phyloP scores from a whole-genome alignment of 129 eudicot genomes.

The Lonicera japonica region DNA sequence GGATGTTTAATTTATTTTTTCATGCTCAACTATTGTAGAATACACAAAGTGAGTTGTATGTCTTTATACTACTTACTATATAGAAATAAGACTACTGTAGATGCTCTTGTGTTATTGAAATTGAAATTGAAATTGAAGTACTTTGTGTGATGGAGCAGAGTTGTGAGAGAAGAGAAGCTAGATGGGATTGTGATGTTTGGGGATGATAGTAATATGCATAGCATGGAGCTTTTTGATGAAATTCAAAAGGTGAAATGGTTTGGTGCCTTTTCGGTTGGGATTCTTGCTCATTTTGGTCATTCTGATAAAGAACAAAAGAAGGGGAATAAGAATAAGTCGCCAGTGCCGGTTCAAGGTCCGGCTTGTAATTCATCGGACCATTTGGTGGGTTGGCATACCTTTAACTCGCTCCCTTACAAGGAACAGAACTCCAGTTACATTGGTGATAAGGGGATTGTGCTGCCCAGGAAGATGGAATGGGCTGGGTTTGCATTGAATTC shows the following conservation, averaged over 20 bases:
- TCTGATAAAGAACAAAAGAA: constrained; percentile 39
- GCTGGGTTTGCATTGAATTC: constrained; percentile 90
- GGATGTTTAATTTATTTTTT: too few species aligned
- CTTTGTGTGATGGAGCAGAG: constrained; percentile 31
- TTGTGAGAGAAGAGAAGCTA: constrained; percentile 60
- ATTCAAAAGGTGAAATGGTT: constrained; percentile 85
- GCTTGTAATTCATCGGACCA: constrained; percentile 80
- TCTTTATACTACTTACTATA: too few species aligned
- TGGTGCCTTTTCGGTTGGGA: constrained; percentile 84
- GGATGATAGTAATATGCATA: constrained; percentile 95
- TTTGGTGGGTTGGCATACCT: constrained; percentile 83
- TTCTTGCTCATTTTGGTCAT: constrained; percentile 66
- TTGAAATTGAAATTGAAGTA: constrained; percentile 17
- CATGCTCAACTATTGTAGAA: too few species aligned
- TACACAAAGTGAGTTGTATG: too few species aligned
- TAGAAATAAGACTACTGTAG: too few species aligned
- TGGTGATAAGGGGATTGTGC: constrained; percentile 78
- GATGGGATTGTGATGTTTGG: constrained; percentile 91
- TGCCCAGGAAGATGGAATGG: constrained; percentile 79
- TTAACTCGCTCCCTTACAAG: constrained; percentile 36
- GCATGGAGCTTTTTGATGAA: constrained; percentile 86
- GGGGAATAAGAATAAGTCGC: constrained; percentile 36
- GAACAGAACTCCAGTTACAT: constrained; percentile 61
- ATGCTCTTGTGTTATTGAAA: too few species aligned
- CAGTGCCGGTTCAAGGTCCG: constrained; percentile 83